Base-by-base conservation (phyloP, 345 rosid species). In the Eucalyptus cloeziana region DNA sequence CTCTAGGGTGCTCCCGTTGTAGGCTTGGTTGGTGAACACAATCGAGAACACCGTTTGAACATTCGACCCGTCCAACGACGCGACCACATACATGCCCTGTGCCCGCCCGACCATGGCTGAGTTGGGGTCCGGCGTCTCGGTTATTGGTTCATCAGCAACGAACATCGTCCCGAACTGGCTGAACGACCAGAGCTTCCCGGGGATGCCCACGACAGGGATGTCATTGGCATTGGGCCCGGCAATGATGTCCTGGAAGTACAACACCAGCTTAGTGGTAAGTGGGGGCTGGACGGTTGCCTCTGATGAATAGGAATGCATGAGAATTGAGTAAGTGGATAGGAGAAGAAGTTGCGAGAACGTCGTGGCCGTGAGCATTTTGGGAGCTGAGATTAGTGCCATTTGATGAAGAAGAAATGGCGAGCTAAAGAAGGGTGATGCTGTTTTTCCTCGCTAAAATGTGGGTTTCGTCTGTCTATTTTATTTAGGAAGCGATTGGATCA, bases 1-100 rank as follows among this genome's bases (percentile, higher is more conserved):
- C 62, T 91, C 86, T 9, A 91, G 86, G 14, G 91, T 91, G 71
- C 91, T 91, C 7, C 91, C 88, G 13, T 31, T 81, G 64, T 87
- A 91, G n/a, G 69, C 88, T 31, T 31, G 76, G 45, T 67, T 91
- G 22, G 87, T 88, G 76, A 91, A 91, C 33, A 89, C 80, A 19
- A 91, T 49, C 1, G 91, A 89, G 7, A 88, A 6, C 52, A 87
- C 50, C 2, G 86, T 31, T 13, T 88, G 88, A 15, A 31, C n/a
- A 22, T 80, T 80, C 15, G 86, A 11, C 1, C 88, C 91, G 14
- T 91, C 91, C 86, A 88, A 51, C 50, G 88, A 67, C 16, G n/a
- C 8, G 7, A 49, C 64, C 27, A 83, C 33, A 44, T n/a, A 56
- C 44, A 27, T 87, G 69, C 91, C 91, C 16, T 58, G 90, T 13